Conservation (phyloP, 345 rosid genomes). For the Passiflora organensis region DNA sequence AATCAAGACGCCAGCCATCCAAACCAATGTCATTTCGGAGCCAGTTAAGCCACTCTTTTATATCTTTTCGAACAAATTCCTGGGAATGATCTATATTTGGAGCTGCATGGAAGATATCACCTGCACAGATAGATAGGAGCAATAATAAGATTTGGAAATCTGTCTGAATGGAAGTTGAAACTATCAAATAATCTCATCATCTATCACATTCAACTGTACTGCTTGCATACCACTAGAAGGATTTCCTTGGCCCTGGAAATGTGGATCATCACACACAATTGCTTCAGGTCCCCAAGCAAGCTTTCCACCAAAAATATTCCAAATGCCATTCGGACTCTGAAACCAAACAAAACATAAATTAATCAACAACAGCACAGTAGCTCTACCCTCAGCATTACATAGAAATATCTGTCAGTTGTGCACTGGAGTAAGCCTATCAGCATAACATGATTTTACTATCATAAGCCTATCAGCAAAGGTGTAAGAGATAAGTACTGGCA, state of each 20-base stretch:
- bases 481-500: too few relatives aligned
- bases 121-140: slow-evolving; percentile 9
- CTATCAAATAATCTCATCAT: neutral
- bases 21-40: slow-evolving; percentile 38
- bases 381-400: neutral
- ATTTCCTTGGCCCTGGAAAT: slow-evolving; percentile 48
- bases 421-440: too few relatives aligned
- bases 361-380: neutral
- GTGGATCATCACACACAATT: slow-evolving; percentile 50
- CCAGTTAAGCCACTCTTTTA: slow-evolving; percentile 48
- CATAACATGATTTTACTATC: too few relatives aligned
- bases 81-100: slow-evolving; percentile 53
- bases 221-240: slow-evolving; percentile 39
- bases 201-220: neutral
- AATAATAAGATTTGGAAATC: too few relatives aligned
- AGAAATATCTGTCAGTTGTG: neutral
- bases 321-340: slow-evolving; percentile 49
- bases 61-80: slow-evolving; percentile 41
- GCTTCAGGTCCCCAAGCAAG: slow-evolving; percentile 56
- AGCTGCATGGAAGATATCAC: slow-evolving; percentile 52
- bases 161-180: neutral
- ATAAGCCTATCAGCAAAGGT: too few relatives aligned
- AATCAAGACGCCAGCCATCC: slow-evolving; percentile 57
- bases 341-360: slow-evolving; percentile 13
- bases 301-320: slow-evolving; percentile 50